Base-by-base conservation (phyloP, 768 basidiomycete genomes). In the Lactifluus echinatus region DNA sequence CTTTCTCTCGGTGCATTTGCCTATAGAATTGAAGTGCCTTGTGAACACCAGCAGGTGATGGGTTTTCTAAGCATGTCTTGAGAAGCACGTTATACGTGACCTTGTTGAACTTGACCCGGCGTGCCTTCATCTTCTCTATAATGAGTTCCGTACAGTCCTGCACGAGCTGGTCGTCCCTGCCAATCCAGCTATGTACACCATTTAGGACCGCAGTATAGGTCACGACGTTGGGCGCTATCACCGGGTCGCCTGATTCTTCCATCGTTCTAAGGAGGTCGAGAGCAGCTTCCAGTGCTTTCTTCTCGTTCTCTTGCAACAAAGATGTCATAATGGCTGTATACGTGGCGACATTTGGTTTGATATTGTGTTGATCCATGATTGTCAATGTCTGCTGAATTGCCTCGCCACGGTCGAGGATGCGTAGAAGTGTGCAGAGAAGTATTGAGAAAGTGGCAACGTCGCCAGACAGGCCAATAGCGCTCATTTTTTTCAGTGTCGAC, bases 391-490 rank as follows among this genome's bases (percentile, higher is more conserved):
- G 73, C 21, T 77, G 73, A 5, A 80, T 78, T 1, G 89, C 86
- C 63, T 93, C 85, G 26, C 77, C 70, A 54, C 82, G 76, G 29
- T 55, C 48, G 10, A 84, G 83, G 14, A 79, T 80, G 61, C 79
- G 81, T 49, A 93, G 77, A 52, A 95, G 68, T 1, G 89, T 85
- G 24, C 85, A 81, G 17, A 97, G 81, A 31, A 97, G 77, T 12
- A 85, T 92, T 3, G 93, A 92, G 69, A 85, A 97, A 0, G 88
- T 96, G 70, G 85, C 82, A 11, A 88, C 80, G 67, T 97, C 90
- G 7, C 91, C 88, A 21, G 70, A 64, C 33, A 95, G 65, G 0
- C 76, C 75, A 1, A 71, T 75, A 14, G 73, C 67, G 24, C 74
- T 69, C 74, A 95, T 82, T 55, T 74, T 69, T 46, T 77, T 76